Conservation (phyloP, 352 stramenopile genomes). For the Phytophthora constricta region DNA sequence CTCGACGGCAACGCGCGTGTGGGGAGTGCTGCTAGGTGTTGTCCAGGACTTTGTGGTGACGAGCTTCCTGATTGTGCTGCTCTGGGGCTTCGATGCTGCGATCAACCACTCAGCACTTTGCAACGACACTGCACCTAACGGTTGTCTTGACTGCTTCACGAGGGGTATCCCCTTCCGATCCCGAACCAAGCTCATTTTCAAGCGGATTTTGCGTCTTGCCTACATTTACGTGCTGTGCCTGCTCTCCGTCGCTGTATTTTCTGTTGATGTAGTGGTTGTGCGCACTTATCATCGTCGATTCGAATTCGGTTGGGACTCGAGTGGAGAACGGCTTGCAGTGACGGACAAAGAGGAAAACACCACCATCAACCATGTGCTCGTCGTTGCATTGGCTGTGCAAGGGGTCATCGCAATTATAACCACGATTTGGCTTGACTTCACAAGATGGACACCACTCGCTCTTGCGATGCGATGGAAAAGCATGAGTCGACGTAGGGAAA, state of each 20-base stretch:
- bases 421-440: constrained; percentile 37
- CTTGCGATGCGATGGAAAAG: constrained; percentile 10
- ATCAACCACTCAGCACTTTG: constrained; percentile 32
- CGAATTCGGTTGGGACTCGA: constrained; percentile 15
- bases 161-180: constrained; percentile 26
- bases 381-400: constrained; percentile 13
- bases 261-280: constrained; percentile 32
- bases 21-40: constrained; percentile 29
- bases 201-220: constrained; percentile 19
- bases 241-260: constrained; percentile 23
- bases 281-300: constrained; percentile 23
- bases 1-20: constrained; percentile 6
- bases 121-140: constrained; percentile 41
- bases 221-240: constrained; percentile 21
- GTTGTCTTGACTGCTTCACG: constrained; percentile 39
- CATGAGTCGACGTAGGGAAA: background rate
- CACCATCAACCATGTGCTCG: constrained; percentile 1
- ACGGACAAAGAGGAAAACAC: constrained; percentile 1
- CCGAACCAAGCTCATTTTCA: constrained; percentile 32
- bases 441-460: constrained; percentile 27
- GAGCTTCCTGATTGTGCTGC: constrained; percentile 23
- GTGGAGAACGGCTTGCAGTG: constrained; percentile 4
- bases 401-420: constrained; percentile 17
- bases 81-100: constrained; percentile 30
- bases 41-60: constrained; percentile 35